Evolutionary conservation across 768 basidiomycete genomes (phyloP).

Genomic region (Agrocybe chaxingu): DNA sequence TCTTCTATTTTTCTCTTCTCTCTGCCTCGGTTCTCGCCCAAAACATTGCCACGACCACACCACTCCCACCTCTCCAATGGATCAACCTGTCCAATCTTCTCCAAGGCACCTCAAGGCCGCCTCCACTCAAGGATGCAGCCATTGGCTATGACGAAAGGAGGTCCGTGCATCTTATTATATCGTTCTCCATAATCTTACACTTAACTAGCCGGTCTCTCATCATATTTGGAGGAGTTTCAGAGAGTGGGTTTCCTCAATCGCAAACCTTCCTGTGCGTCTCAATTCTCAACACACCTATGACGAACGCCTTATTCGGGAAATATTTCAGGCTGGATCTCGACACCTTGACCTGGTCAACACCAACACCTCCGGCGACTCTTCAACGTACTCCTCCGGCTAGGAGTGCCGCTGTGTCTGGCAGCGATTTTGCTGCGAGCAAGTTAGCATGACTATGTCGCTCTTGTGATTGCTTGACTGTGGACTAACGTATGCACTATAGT

Average conservation of each 20-base stretch:
- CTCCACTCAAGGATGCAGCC: constrained; percentile 66
- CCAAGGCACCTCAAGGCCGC: constrained; percentile 50
- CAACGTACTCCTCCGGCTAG: constrained; percentile 52
- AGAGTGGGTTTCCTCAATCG: constrained; percentile 57
- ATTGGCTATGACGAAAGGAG: constrained; percentile 59
- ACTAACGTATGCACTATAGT: constrained; percentile 33
- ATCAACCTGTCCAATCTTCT: constrained; percentile 64
- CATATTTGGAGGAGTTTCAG: constrained; percentile 75
- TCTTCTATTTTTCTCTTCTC: constrained; percentile 24
- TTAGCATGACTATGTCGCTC: constrained; percentile 32
- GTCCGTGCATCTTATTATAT: constrained; percentile 16
- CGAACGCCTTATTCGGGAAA: constrained; percentile 7
- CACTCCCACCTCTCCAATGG: constrained; percentile 70
- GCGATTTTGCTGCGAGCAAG: constrained; percentile 83
- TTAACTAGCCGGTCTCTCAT: constrained; percentile 51
- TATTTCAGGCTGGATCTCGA: constrained; percentile 57
- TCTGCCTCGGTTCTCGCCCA: constrained; percentile 35
- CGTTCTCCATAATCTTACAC: constrained; percentile 3
- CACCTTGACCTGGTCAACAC: constrained; percentile 57
- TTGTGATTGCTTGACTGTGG: background rate
- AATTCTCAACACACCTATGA: background rate
- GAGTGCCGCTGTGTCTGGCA: constrained; percentile 60
- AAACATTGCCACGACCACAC: constrained; percentile 47
- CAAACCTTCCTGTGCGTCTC: constrained; percentile 63
- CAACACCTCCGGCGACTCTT: constrained; percentile 49